Conservation (phyloP, 768 basidiomycete genomes). For the Amylocystis lapponica region DNA sequence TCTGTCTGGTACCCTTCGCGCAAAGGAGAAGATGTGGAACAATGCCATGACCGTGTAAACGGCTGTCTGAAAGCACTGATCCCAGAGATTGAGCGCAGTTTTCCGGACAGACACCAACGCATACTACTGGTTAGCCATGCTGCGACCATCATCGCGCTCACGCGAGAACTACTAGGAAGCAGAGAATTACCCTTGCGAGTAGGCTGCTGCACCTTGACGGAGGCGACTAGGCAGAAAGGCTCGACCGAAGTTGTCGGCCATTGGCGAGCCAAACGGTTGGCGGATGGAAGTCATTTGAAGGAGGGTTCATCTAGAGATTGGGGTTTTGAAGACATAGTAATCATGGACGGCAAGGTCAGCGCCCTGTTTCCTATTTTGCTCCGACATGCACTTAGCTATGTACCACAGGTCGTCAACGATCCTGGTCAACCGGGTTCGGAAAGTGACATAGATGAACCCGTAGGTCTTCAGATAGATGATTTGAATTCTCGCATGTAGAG, state of each 20-base stretch:
- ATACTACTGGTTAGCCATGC: conserved; percentile 70
- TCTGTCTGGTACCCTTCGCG: conserved; percentile 67
- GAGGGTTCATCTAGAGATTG: conserved; percentile 63
- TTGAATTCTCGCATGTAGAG: conserved; percentile 9
- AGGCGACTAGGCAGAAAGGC: conserved; percentile 36
- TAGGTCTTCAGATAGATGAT: conserved; percentile 41
- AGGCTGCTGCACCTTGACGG: conserved; percentile 73
- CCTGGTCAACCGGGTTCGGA: conserved; percentile 66
- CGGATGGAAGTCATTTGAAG: conserved; percentile 51
- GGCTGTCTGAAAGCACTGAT: conserved; percentile 48
- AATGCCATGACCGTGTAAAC: conserved; percentile 54
- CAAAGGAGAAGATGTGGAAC: conserved; percentile 61
- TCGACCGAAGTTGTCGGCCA: conserved; percentile 28
- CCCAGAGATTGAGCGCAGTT: conserved; percentile 41
- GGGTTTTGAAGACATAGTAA: conserved; percentile 73
- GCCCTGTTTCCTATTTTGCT: not conserved
- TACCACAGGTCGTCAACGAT: conserved; percentile 59
- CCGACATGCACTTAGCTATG: not conserved
- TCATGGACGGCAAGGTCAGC: conserved; percentile 55
- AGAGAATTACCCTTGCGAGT: conserved; percentile 48
- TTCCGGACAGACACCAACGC: conserved; percentile 38
- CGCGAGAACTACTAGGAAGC: conserved; percentile 51
- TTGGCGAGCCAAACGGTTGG: conserved; percentile 46
- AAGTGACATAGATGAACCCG: conserved; percentile 47
- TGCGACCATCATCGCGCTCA: conserved; percentile 65